Evolutionary conservation across 129 eudicot genomes (phyloP), one percentile per base, ranked within the genome.

Genomic region (Flaveria ramosissima): DNA sequence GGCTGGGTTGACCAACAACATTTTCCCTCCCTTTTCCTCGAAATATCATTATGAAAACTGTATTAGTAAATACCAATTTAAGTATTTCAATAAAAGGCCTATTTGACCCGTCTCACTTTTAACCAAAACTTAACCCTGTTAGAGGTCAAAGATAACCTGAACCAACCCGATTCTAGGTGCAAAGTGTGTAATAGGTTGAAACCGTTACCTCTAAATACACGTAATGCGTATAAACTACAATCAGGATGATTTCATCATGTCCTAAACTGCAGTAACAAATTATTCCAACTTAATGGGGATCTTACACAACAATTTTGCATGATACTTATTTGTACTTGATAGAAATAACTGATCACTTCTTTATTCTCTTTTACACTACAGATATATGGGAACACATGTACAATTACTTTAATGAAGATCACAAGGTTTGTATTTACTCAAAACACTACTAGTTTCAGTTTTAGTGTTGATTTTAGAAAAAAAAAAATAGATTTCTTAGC

Each of bases 401-500:
- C 42, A 86, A 76, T 63, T 71, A 68, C 75, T 64, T 72, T 24
- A 85, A 83, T 67, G 84, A 83, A 51, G 89, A 86, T 43, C 70
- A 61, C 47, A 84, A 89, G 89, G 92, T 87, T 83, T 68, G 51
- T 26, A 23, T 50, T 62, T n/a, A 53, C 41, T 64, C 13, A 55
- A 32, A 36, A 6, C 41, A 36, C 41, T 17, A 19, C 30, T 56
- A 7, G 20, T 56, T 9, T 23, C 41, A 24, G 41, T 61, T 24
- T 24, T 4, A 60, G 42, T 60, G 67, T 60, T 27, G 11, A 17
- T 56, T 17, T 19, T 30, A 30, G 63, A 8, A 1, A 55, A 55
- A 26, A 53, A n/a, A 55, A 2, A 7, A 19, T 7, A 55, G 3
- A 6, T 55, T 55, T 24, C 11, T 15, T 4, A 36, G 41, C 7